These are phyloP conservation scores for Acorus calamus DNA, from an alignment of 106 monocot species.

Conservation along the genomic window DNA sequence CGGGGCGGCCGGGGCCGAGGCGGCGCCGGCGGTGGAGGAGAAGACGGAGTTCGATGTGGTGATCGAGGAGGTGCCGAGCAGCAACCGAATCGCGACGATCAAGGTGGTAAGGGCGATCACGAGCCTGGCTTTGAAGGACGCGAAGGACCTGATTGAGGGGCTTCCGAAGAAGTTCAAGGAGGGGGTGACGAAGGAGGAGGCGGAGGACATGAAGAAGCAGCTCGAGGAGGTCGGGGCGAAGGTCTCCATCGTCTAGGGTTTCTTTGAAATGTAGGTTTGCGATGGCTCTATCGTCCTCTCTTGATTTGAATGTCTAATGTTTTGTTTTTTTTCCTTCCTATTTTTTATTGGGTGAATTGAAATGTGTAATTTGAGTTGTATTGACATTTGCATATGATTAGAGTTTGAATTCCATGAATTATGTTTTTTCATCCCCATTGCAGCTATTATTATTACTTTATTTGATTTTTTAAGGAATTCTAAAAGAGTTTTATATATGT, in stretches of 20 bases:
- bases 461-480: no score
- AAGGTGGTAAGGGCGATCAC: constrained; percentile 87
- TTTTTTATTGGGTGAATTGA: no score
- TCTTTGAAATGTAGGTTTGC: no score
- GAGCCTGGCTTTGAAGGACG: constrained; percentile 78
- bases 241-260: constrained; percentile 33
- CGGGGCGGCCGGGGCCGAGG: constrained; percentile 21
- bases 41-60: constrained; percentile 94
- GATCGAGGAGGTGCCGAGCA: constrained; percentile 87
- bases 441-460: no score
- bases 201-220: constrained; percentile 84
- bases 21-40: constrained; percentile 43
- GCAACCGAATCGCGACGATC: constrained; percentile 68
- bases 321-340: no score
- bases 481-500: no score
- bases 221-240: constrained; percentile 94
- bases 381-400: no score
- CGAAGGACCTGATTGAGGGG: constrained; percentile 92
- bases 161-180: constrained; percentile 98
- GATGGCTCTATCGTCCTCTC: no score
- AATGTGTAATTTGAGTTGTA: no score
- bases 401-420: no score
- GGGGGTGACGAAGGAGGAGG: constrained; percentile 70
- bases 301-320: no score
- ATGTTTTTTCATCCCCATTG: no score